These are phyloP conservation scores for Trametes maxima DNA, from an alignment of 768 basidiomycete genomes.

Conservation along the genomic window DNA sequence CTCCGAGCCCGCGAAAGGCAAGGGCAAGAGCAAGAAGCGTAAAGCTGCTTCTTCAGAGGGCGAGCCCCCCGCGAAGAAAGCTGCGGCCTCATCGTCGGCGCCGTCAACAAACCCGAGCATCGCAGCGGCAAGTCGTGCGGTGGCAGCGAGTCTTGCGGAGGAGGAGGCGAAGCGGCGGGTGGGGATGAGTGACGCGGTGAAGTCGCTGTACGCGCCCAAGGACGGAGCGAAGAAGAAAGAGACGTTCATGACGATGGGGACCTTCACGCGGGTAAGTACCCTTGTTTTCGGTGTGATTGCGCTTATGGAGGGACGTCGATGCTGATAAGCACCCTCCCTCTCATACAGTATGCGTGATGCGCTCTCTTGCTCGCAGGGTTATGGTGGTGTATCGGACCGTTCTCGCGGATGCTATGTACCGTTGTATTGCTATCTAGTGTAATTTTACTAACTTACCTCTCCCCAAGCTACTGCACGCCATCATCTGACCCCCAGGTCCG, in stretches of 20 bases:
- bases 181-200: constrained; percentile 84
- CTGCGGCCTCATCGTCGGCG: constrained; percentile 32
- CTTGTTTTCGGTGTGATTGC: background rate
- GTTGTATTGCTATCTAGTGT: constrained; percentile 15
- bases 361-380: background rate
- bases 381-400: constrained; percentile 8
- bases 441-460: background rate
- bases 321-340: background rate
- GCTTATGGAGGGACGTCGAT: background rate
- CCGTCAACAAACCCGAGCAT: constrained; percentile 56
- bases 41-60: constrained; percentile 32
- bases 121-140: constrained; percentile 61
- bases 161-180: constrained; percentile 86
- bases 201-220: constrained; percentile 71
- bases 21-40: constrained; percentile 66
- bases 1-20: constrained; percentile 53
- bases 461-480: background rate
- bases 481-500: too few species aligned
- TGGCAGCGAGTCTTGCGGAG: constrained; percentile 69
- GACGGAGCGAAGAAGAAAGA: constrained; percentile 65
- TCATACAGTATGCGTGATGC: constrained; percentile 22
- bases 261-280: constrained; percentile 82
- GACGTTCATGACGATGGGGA: constrained; percentile 91
- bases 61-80: constrained; percentile 44
- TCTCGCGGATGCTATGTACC: constrained; percentile 19